Evolutionary conservation across 371 early-diverging fungal species (phyloP).

Genomic region (Massospora cicadina): DNA sequence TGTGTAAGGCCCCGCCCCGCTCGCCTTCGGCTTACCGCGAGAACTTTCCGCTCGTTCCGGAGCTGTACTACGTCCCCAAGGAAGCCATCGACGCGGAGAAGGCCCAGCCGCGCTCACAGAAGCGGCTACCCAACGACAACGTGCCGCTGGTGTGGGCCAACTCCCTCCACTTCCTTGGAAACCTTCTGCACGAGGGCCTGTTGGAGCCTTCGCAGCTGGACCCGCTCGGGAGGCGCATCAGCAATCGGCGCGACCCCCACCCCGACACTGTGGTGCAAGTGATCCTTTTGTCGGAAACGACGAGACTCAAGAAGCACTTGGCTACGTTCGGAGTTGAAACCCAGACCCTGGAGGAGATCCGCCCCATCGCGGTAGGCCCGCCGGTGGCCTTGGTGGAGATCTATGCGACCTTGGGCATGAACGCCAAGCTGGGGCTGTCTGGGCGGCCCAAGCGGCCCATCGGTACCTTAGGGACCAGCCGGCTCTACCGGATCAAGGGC

Average conservation of each 20-base stretch:
- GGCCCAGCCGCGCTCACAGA: conserved; percentile 47
- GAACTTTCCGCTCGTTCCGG: conserved; percentile 42
- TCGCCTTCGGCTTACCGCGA: conserved; percentile 16
- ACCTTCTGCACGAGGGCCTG: conserved; percentile 55
- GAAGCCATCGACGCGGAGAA: conserved; percentile 58
- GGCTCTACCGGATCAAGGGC: conserved; percentile 66
- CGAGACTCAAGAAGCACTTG: conserved; percentile 44
- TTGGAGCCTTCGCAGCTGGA: conserved; percentile 65
- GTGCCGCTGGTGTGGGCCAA: conserved; percentile 83
- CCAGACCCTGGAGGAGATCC: conserved; percentile 44
- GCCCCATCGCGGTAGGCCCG: conserved; percentile 50
- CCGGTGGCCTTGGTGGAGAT: conserved; percentile 70
- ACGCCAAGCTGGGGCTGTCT: conserved; percentile 51
- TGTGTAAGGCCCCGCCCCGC: conserved; percentile 18
- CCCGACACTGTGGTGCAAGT: conserved; percentile 53
- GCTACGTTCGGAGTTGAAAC: conserved; percentile 63
- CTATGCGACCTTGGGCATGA: conserved; percentile 51
- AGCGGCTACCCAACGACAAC: conserved; percentile 70
- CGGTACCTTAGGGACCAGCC: conserved; percentile 61
- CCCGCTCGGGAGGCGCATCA: conserved; percentile 62
- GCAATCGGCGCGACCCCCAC: conserved; percentile 22
- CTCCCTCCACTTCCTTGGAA: conserved; percentile 60
- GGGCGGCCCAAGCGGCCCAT: conserved; percentile 63
- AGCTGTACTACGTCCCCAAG: conserved; percentile 63
- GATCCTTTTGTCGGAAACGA: conserved; percentile 56